Conservation (phyloP, 805 yeast species). For the Cyberlindnera xishuangbannaensis region DNA sequence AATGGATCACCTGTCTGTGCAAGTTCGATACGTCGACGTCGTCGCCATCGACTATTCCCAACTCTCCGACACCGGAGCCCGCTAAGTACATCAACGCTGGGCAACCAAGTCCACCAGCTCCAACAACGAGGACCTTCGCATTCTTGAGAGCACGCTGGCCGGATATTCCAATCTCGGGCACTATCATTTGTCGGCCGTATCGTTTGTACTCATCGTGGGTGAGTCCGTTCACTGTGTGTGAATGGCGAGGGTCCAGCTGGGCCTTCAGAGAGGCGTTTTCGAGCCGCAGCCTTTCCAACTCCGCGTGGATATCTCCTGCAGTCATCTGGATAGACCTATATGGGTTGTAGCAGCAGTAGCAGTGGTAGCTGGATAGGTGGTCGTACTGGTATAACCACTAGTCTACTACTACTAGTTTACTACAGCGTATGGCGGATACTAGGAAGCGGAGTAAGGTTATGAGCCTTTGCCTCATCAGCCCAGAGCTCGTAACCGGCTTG, state of each 20-base stretch:
- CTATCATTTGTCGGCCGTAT: constrained; percentile 95
- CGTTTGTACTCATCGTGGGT: constrained; percentile 66
- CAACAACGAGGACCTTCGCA: constrained; percentile 68
- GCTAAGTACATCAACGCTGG: constrained; percentile 82
- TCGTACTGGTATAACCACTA: no score
- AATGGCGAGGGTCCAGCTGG: constrained; percentile 1
- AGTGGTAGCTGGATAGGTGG: no score
- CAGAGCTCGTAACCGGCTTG: no score
- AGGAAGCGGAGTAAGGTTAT: no score
- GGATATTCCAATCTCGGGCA: constrained; percentile 53
- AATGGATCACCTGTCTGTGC: constrained; percentile 85
- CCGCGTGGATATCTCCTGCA: constrained; percentile 1
- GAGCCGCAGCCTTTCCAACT: constrained; percentile 10
- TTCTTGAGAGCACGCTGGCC: constrained; percentile 57
- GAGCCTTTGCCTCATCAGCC: no score
- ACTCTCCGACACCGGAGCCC: constrained; percentile 80
- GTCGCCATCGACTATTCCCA: constrained; percentile 89
- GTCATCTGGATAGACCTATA: no score
- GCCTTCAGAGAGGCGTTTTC: constrained; percentile 13
- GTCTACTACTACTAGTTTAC: no score
- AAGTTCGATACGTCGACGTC: constrained; percentile 77
- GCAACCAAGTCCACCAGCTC: constrained; percentile 96
- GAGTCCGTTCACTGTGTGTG: constrained; percentile 7
- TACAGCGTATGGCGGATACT: no score
- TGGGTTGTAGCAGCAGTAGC: no score